phyloP scores from a whole-genome alignment of 2,329 filamentous ascomycete species.

The Nigrograna mackinnonii region DNA sequence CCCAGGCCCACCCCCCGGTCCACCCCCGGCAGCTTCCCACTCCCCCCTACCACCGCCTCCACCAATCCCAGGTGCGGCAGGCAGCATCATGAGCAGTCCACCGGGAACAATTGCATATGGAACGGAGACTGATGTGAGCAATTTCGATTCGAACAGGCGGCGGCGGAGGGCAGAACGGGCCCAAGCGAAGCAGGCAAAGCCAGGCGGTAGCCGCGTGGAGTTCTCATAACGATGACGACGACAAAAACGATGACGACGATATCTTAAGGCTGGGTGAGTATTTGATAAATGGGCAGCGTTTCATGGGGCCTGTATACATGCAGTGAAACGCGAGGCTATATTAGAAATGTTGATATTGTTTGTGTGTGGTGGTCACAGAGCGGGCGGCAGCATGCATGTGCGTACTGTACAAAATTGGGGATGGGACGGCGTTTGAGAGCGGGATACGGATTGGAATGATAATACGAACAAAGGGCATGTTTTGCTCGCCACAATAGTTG shows the following conservation, averaged over 20 bases:
- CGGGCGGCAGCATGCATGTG: too few relatives aligned
- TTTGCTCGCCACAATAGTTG: too few relatives aligned
- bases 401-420: too few relatives aligned
- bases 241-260: too few relatives aligned
- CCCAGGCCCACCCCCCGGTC: conserved; percentile 26
- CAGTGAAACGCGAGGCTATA: too few relatives aligned
- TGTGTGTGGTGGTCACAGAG: too few relatives aligned
- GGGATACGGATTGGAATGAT: too few relatives aligned
- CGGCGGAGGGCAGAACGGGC: conserved; percentile 43
- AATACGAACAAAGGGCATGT: too few relatives aligned
- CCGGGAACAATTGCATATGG: conserved; percentile 37
- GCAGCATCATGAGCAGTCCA: conserved; percentile 40
- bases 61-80: conserved; percentile 31
- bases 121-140: conserved; percentile 43
- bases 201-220: conserved; percentile 43
- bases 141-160: conserved; percentile 43
- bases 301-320: too few relatives aligned
- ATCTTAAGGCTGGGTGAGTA: background rate
- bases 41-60: conserved; percentile 36
- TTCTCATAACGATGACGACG: conserved; percentile 35
- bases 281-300: too few relatives aligned
- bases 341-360: too few relatives aligned
- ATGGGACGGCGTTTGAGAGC: too few relatives aligned
- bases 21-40: conserved; percentile 5
- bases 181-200: conserved; percentile 38